Conservation (phyloP, 1,284 basidiomycete species). For the Papiliotrema nemorosa region DNA sequence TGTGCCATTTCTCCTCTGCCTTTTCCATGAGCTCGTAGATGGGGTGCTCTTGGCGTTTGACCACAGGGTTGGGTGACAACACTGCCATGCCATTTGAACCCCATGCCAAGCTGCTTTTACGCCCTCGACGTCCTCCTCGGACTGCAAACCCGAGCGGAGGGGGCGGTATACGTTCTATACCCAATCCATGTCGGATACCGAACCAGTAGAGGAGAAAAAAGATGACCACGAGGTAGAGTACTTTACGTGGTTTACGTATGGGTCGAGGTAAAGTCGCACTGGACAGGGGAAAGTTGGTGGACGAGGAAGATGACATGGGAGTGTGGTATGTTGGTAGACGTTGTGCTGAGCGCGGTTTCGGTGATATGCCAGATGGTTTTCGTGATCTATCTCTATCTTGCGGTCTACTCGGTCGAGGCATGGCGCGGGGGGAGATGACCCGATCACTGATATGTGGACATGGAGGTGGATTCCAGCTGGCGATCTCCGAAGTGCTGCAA, state of each 20-base stretch:
- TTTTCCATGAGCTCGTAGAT: constrained; percentile 49
- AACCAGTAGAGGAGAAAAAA: constrained; percentile 48
- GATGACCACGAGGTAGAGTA: constrained; percentile 43
- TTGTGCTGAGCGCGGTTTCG: neutral
- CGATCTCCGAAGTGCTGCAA: too few species aligned
- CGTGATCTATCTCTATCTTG: neutral
- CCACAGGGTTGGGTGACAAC: neutral
- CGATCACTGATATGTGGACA: too few species aligned
- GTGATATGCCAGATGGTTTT: neutral
- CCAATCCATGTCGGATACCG: constrained; percentile 47
- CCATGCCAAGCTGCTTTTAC: constrained; percentile 15
- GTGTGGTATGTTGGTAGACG: neutral
- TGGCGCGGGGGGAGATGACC: too few species aligned
- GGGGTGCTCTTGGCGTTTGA: constrained; percentile 32
- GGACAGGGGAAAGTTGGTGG: constrained; percentile 10
- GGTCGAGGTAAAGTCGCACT: constrained; percentile 25
- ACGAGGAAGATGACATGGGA: neutral
- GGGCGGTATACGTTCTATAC: constrained; percentile 31
- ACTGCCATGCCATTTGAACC: constrained; percentile 20
- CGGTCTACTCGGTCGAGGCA: neutral
- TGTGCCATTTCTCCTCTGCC: constrained; percentile 40
- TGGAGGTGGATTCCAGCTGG: too few species aligned
- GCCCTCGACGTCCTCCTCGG: constrained; percentile 26
- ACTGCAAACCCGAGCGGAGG: constrained; percentile 41
- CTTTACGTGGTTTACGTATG: constrained; percentile 42